Evolutionary conservation across 306 rosid species (phyloP).

Genomic region (Acacia acuminata): DNA sequence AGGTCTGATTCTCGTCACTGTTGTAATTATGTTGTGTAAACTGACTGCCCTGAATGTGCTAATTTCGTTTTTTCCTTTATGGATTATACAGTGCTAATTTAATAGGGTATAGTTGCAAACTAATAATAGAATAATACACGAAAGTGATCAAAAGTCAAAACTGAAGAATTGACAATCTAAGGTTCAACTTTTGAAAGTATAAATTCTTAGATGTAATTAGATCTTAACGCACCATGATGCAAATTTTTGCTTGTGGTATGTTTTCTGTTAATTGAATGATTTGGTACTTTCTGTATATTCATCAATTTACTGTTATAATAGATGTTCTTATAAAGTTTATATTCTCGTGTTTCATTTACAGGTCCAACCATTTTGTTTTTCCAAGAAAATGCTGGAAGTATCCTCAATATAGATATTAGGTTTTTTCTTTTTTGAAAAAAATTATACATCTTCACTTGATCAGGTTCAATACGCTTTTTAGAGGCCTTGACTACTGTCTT

Average conservation of each 20-base stretch:
- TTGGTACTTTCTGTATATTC: conserved; percentile 2
- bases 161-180: neutral
- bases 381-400: conserved; percentile 99
- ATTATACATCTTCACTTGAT: conserved; percentile 18
- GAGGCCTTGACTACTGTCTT: conserved; percentile 64
- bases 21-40: neutral
- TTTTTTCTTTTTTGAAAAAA: neutral
- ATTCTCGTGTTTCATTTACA: conserved; percentile 47
- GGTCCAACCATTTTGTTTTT: conserved; percentile 97
- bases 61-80: neutral
- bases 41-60: neutral
- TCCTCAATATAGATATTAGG: conserved; percentile 52
- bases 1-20: neutral
- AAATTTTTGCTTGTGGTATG: neutral
- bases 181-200: neutral
- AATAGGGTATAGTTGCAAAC: conserved; percentile 22
- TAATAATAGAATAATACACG: neutral
- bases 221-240: neutral
- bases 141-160: neutral
- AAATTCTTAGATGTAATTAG: conserved; percentile 10
- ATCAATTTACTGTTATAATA: neutral
- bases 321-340: conserved; percentile 30
- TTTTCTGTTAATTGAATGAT: neutral
- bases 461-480: conserved; percentile 35
- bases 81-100: neutral